phyloP scores from a whole-genome alignment of 73 alveolate species.

The Paramecium bursaria region DNA sequence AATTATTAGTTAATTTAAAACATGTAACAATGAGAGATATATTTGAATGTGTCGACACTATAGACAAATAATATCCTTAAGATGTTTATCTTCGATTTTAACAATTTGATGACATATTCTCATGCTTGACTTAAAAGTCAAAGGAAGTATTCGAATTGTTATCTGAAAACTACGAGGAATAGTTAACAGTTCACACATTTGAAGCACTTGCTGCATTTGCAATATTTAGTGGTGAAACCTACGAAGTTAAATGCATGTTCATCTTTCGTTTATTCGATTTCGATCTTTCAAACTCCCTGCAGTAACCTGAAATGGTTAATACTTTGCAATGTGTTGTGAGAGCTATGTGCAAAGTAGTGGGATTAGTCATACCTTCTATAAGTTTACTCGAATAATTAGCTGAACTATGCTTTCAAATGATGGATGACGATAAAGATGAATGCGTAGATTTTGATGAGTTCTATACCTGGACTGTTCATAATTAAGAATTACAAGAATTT shows the following conservation, averaged over 20 bases:
- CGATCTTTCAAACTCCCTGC: slow-evolving; percentile 65
- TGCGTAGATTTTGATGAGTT: slow-evolving; percentile 69
- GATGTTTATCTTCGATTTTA: neutral
- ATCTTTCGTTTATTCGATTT: slow-evolving; percentile 64
- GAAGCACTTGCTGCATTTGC: slow-evolving; percentile 68
- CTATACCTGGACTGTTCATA: slow-evolving; percentile 58
- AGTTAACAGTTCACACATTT: slow-evolving; percentile 47
- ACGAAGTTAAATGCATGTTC: slow-evolving; percentile 59
- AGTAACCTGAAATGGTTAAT: slow-evolving; percentile 51
- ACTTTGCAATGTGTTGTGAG: slow-evolving; percentile 63
- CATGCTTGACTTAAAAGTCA: slow-evolving; percentile 22
- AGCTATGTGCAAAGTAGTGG: slow-evolving; percentile 66
- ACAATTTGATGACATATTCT: slow-evolving; percentile 47
- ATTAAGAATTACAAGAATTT: slow-evolving; percentile 66
- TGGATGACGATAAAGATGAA: slow-evolving; percentile 64
- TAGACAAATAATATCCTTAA: slow-evolving; percentile 48
- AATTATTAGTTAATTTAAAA: slow-evolving; percentile 25
- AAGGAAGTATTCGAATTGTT: neutral
- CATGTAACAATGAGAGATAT: slow-evolving; percentile 39
- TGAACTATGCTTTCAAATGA: slow-evolving; percentile 65
- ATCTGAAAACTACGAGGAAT: slow-evolving; percentile 4
- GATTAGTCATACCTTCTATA: slow-evolving; percentile 58
- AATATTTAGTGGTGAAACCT: slow-evolving; percentile 70
- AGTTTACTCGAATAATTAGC: slow-evolving; percentile 64
- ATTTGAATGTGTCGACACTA: slow-evolving; percentile 54